Base-by-base conservation (phyloP, 1,284 basidiomycete genomes). In the Tremellales sp. region DNA sequence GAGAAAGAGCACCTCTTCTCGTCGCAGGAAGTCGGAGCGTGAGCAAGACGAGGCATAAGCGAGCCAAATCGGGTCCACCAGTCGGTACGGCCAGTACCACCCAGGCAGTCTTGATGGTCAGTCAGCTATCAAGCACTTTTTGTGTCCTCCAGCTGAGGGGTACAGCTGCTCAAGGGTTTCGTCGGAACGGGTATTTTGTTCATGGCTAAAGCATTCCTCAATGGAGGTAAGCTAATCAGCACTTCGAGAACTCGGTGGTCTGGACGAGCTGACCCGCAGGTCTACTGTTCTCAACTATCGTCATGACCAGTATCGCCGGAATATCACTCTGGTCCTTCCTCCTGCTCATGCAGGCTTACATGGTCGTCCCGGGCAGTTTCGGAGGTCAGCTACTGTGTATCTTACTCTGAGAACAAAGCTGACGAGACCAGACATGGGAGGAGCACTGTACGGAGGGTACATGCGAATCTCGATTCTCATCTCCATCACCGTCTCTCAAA, bases 121-220 rank as follows among this genome's bases (percentile, higher is more conserved):
- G 80, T 69, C 21, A 33, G 29, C 29, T 33, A 10, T 10, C 8
- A 33, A 33, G 29, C 10, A 8, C 29, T n/a, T 33, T n/a, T n/a
- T n/a, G n/a, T n/a, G n/a, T 33, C 8, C 19, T n/a, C 36, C 27
- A 35, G 51, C 19, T 43, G 31, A 33, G 44, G 36, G 37, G 21
- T 31, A n/a, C 54, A 91, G 89, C 75, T 96, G 49, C 75, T 96
- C 54, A 97, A 98, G 74, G 86, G 89, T 0, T 98, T 99, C 66
- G 85, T 99, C 45, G 94, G 94, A 19, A 99, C 94, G 8, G 94
- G 94, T 27, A 85, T 98, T 11, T 75, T 98, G 23, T 98, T 98
- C 78, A 81, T 98, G 45, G 96, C 91, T 51, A 97, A 92, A 77
- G 94, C 86, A 81, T 85, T 39, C 36, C 19, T 39, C 36, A 39